phyloP scores from a whole-genome alignment of 768 basidiomycete genomes.

The Collybiopsis luxurians region DNA sequence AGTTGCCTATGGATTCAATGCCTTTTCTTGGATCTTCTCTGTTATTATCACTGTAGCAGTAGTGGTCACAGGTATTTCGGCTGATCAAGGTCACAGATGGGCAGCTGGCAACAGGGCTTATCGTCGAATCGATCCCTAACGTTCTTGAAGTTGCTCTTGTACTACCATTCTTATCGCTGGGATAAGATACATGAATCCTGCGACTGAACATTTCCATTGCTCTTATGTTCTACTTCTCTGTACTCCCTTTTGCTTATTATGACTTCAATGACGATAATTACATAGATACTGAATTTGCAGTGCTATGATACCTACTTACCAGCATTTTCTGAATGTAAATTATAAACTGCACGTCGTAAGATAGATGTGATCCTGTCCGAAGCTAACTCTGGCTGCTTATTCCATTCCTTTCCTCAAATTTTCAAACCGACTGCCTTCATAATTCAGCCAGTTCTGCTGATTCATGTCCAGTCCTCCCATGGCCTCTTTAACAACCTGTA shows the following conservation, averaged over 20 bases:
- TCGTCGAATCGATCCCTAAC: slow-evolving; percentile 29
- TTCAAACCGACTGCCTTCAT: slow-evolving; percentile 73
- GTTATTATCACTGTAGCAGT: slow-evolving; percentile 52
- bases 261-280: no score
- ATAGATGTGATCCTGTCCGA: no score
- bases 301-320: no score
- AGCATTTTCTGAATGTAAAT: no score
- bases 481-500: slow-evolving; percentile 74
- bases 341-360: no score
- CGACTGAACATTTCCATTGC: no score
- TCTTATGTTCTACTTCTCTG: no score
- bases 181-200: no score
- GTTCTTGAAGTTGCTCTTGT: background rate
- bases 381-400: no score
- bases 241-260: no score
- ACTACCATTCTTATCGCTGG: no score
- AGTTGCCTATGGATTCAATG: slow-evolving; percentile 55
- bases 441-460: slow-evolving; percentile 79
- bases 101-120: slow-evolving; percentile 77
- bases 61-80: slow-evolving; percentile 59
- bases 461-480: slow-evolving; percentile 69
- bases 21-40: slow-evolving; percentile 58
- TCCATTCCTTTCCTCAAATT: slow-evolving; percentile 76
- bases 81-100: slow-evolving; percentile 64
- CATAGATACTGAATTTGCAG: no score